Base-by-base conservation (phyloP, 192 early-diverging fungal genomes). In the Umbelopsis vinacea region DNA sequence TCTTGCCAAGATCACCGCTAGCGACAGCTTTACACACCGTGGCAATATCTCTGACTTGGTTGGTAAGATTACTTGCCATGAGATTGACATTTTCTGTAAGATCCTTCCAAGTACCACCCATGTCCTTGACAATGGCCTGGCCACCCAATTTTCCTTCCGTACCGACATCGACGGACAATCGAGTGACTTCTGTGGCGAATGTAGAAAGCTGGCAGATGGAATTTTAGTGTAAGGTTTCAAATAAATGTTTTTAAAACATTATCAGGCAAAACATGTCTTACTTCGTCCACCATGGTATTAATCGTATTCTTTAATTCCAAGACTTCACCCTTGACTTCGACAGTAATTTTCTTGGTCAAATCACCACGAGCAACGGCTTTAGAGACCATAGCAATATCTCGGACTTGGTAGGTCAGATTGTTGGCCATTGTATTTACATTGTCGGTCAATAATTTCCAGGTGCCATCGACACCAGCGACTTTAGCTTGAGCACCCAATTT, bases 91-190 rank as follows among this genome's bases (percentile, higher is more conserved):
- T 82, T 37, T 85, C 86, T 11, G 84, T 85, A 9, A 87, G 66
- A 43, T 81, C 81, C 46, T 80, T 84, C 86, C 86, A 87, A 3
- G 73, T 71, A 33, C 81, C 81, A 14, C 43, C 81, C 0, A 81
- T 76, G 33, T 74, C 76, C 11, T 79, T 73, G 12, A 86, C 85
- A 4, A 69, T 72, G 40, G 87, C 90, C 71, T 90, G 90, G 1
- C 84, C 87, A 17, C 91, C 92, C 6, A 93, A 71, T 40, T 78
- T 81, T 6, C 92, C 92, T 68, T 91, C 86, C 15, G 89, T 91
- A 11, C 92, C 92, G 33, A 93, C 92, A 74, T 92, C 90, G 8
- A 79, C 76, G 0, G 92, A 89, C 9, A 94, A 90, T 60, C 92
- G 88, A 0, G 89, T 89, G 0, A 92, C 92, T 81, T 94, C 90